Base-by-base conservation (phyloP, 306 rosid genomes). In the Quercus aquifolioides region DNA sequence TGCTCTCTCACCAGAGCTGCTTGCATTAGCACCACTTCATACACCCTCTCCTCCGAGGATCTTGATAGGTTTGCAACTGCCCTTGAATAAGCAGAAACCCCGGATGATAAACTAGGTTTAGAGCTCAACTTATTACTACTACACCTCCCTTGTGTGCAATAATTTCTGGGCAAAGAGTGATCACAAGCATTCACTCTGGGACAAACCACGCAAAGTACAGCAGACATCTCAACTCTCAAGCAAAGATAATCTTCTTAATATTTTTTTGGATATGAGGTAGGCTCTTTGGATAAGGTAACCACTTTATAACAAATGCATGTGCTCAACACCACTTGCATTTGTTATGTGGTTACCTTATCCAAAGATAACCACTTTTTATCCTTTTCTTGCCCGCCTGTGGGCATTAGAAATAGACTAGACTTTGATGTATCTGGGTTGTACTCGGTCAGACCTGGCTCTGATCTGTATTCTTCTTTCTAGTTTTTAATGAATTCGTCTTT, bases 21-120 rank as follows among this genome's bases (percentile, higher is more conserved):
- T 80, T 92, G 99, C 82, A 84, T 94, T 74, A 91, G 78, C 76
- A 94, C 99, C 18, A 92, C 97, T 56, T 92, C 94, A 80, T 94
- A 94, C 31, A 94, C 99, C 82, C 78, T 94, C 85, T 94, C 94
- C 62, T 88, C 99, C 5, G 97, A 91, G 5, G 99, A 84, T 51
- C 97, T 88, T 26, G 91, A 68, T 28, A 97, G 90, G 74, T 84
- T 64, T 0, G 89, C 92, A 5, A 88, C 81, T 7, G 87, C 91
- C 43, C 87, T 85, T 20, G 98, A 84, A 43, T 84, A 78, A 6
- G 90, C 94, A 18, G 78, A 62, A 46, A 83, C 55, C 78, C 87
- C 74, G 10, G 67, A 77, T 5, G 88, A 83, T 38, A 89, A 89
- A 5, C 87, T 85, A 62, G 89, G 76, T 51, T 73, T 83, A 11